Conservation (phyloP, 371 early-diverging fungal genomes). For the Mortierella sp. region DNA sequence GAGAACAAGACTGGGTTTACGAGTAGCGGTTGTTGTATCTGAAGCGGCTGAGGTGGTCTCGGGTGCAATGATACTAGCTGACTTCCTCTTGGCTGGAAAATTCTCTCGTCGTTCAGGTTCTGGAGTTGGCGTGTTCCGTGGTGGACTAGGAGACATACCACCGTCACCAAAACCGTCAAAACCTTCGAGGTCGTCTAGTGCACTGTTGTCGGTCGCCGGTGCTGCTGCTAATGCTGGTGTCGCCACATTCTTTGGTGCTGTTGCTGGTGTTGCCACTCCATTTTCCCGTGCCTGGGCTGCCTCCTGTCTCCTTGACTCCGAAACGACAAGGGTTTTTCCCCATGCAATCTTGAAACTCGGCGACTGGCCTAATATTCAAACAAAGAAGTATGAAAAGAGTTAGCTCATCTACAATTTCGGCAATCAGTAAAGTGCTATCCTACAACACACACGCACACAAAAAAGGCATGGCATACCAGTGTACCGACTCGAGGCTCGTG, state of each 20-base stretch:
- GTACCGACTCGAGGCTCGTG: constrained; percentile 29
- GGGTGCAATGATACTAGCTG: not conserved
- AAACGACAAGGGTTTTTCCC: constrained; percentile 21
- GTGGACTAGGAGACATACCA: constrained; percentile 14
- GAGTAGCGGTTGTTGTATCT: not conserved
- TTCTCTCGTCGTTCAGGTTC: not conserved
- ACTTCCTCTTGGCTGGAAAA: constrained; percentile 14
- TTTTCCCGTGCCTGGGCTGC: not conserved
- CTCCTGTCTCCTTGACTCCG: constrained; percentile 8
- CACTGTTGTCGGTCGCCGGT: constrained; percentile 12
- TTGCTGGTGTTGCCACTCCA: not conserved
- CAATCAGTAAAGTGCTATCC: not conserved
- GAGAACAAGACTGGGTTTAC: not conserved
- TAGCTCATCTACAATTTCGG: not conserved
- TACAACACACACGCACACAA: not conserved
- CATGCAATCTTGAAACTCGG: constrained; percentile 27
- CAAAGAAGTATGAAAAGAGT: not conserved
- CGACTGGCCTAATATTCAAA: constrained; percentile 16
- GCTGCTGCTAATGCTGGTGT: not conserved
- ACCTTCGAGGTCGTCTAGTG: constrained; percentile 1
- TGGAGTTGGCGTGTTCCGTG: not conserved
- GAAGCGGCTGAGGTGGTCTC: not conserved
- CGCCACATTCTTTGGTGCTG: not conserved
- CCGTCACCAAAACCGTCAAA: constrained; percentile 3
- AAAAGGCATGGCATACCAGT: constrained; percentile 13